These are phyloP conservation scores for Trichoderma citrinoviride DNA, from an alignment of 2,329 filamentous ascomycete genomes.

Conservation along the genomic window DNA sequence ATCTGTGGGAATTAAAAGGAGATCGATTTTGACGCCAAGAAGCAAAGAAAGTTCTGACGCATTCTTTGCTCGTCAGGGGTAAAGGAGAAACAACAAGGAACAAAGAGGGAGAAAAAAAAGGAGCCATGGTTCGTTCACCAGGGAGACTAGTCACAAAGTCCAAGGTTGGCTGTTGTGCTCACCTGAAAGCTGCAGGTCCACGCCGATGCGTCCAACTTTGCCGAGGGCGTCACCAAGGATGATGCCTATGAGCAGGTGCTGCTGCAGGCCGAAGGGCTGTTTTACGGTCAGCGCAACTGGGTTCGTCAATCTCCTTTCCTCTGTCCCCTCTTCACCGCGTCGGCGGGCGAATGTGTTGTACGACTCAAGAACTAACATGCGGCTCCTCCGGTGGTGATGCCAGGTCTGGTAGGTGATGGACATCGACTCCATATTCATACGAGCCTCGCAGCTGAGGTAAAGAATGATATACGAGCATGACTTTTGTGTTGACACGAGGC, in stretches of 20 bases:
- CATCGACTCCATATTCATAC: no score
- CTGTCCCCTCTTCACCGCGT: neutral
- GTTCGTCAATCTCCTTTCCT: conserved; percentile 44
- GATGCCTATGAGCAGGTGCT: conserved; percentile 74
- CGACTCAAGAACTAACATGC: conserved; percentile 1
- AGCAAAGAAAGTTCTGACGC: conserved; percentile 14
- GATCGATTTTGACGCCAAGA: conserved; percentile 17
- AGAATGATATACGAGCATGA: neutral
- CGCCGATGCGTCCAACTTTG: conserved; percentile 75
- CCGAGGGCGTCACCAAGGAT: conserved; percentile 62
- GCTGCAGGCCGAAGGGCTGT: conserved; percentile 65
- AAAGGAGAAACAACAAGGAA: neutral
- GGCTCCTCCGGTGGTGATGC: neutral
- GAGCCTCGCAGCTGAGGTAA: neutral
- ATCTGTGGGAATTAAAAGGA: conserved; percentile 18
- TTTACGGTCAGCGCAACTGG: conserved; percentile 76
- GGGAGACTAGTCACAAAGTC: neutral
- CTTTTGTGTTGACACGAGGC: conserved; percentile 19
- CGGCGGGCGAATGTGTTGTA: neutral
- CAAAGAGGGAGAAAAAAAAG: neutral
- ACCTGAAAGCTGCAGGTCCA: conserved; percentile 55
- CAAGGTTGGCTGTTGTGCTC: conserved; percentile 12
- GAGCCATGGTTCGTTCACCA: conserved; percentile 19
- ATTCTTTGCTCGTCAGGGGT: conserved; percentile 2
- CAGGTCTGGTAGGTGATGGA: conserved; percentile 16